A percentile compares a stretch with the other conserved stretches of the same genome.
Conservation (phyloP, 192 early-diverging fungal species). For the Gorgonomyces haynaldii region DNA sequence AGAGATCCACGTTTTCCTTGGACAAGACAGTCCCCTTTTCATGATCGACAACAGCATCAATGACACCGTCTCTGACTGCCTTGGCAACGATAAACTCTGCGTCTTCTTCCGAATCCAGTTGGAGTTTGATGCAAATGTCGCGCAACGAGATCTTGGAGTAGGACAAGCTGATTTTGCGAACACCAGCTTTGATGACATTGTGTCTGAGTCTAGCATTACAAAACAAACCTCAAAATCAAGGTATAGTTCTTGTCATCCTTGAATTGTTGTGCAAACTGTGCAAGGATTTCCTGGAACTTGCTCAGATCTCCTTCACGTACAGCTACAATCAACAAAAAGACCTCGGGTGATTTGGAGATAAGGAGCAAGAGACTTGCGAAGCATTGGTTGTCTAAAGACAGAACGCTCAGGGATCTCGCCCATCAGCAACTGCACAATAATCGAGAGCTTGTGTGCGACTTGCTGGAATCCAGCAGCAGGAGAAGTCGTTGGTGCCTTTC, state of each 20-base stretch:
- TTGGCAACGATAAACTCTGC: constrained; percentile 99
- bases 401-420: constrained; percentile 96
- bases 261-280: constrained; percentile 62
- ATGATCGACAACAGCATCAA: constrained; percentile 95
- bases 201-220: constrained; percentile 63
- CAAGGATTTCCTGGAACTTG: constrained; percentile 83
- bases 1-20: constrained; percentile 90
- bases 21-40: constrained; percentile 85
- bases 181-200: constrained; percentile 98
- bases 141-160: constrained; percentile 93
- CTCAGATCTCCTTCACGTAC: constrained; percentile 90
- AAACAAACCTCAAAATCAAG: constrained; percentile 63
- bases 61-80: constrained; percentile 95
- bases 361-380: constrained; percentile 75
- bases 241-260: constrained; percentile 79
- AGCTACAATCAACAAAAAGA: constrained; percentile 36
- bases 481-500: constrained; percentile 79
- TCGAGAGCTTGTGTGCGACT: constrained; percentile 82
- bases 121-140: constrained; percentile 94
- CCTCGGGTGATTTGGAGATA: constrained; percentile 92
- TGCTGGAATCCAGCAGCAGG: constrained; percentile 92
- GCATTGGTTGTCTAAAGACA: constrained; percentile 75
- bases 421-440: constrained; percentile 96
- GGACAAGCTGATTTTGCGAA: constrained; percentile 89
- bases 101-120: constrained; percentile 96